Conservation (phyloP, 2,329 filamentous ascomycete species). For the Ophiobolus disseminans region DNA sequence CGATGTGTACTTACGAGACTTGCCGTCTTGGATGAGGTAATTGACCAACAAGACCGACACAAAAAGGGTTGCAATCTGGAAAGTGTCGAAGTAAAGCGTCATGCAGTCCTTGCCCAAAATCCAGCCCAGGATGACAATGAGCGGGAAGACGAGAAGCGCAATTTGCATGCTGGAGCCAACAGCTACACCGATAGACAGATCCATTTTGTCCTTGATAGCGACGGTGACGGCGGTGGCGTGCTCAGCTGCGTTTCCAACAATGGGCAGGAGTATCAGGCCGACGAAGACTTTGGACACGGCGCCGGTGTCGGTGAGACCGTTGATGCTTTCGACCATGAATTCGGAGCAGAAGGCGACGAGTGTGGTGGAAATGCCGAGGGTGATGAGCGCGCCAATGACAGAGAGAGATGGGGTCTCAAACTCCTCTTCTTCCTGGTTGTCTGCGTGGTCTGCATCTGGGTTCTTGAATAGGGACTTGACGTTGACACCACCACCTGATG, state of each 20-base stretch:
- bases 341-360: constrained; percentile 80
- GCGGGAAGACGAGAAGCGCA: constrained; percentile 66
- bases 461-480: constrained; percentile 55
- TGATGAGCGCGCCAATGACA: constrained; percentile 73
- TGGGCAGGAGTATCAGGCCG: constrained; percentile 68
- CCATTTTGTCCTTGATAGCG: constrained; percentile 72
- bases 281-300: constrained; percentile 66
- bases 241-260: constrained; percentile 71
- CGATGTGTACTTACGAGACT: constrained; percentile 52
- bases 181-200: constrained; percentile 70
- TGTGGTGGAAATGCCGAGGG: constrained; percentile 75
- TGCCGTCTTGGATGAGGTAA: constrained; percentile 68
- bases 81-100: constrained; percentile 85
- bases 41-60: constrained; percentile 65
- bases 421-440: constrained; percentile 66
- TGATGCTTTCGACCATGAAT: constrained; percentile 68
- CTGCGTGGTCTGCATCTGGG: constrained; percentile 37
- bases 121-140: constrained; percentile 69
- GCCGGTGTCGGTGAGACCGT: constrained; percentile 58
- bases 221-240: constrained; percentile 69
- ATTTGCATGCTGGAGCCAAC: constrained; percentile 72
- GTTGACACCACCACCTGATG: constrained; percentile 59
- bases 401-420: constrained; percentile 79
- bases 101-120: constrained; percentile 65
- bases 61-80: constrained; percentile 76